A percentile compares a stretch with the other conserved stretches of the same genome.
These are phyloP conservation scores for Ophiostoma fasciatum DNA, from an alignment of 2,329 filamentous ascomycete genomes.

Conservation along the genomic window DNA sequence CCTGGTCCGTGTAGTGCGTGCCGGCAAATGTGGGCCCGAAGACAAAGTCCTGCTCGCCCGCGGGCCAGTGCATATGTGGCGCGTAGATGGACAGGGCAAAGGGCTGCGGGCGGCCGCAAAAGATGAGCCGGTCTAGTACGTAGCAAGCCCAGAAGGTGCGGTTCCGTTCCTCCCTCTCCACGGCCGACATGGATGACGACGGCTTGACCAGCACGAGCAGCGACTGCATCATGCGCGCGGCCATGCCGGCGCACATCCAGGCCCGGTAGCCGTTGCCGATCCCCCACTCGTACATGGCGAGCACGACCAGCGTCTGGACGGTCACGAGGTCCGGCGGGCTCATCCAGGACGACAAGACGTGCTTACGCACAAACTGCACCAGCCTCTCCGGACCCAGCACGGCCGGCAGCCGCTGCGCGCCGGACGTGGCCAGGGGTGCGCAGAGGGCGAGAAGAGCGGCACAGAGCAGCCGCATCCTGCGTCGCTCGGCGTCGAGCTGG, in stretches of 20 bases:
- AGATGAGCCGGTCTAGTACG: conserved; percentile 29
- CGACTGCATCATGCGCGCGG: conserved; percentile 24
- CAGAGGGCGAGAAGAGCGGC: conserved; percentile 2
- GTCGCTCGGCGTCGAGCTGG: background rate
- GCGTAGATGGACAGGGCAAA: conserved; percentile 12
- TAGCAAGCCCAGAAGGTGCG: conserved; percentile 31
- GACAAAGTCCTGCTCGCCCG: conserved; percentile 19
- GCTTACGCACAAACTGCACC: no score
- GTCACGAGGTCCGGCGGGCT: background rate
- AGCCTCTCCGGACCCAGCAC: no score
- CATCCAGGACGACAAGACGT: no score
- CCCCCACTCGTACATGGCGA: conserved; percentile 23
- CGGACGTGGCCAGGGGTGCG: no score
- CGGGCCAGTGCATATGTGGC: conserved; percentile 9
- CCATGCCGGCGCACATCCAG: conserved; percentile 27
- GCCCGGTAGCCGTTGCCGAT: conserved; percentile 26
- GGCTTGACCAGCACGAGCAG: conserved; percentile 16
- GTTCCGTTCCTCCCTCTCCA: conserved; percentile 19
- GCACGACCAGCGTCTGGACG: conserved; percentile 6
- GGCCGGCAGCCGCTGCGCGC: no score
- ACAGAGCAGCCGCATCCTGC: background rate
- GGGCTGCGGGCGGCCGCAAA: conserved; percentile 23
- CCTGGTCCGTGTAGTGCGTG: background rate
- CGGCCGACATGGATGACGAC: conserved; percentile 13
- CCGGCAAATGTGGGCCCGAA: conserved; percentile 17